Evolutionary conservation across 148 eudicot genomes (phyloP).

Genomic region (Hydrangea macrophylla): DNA sequence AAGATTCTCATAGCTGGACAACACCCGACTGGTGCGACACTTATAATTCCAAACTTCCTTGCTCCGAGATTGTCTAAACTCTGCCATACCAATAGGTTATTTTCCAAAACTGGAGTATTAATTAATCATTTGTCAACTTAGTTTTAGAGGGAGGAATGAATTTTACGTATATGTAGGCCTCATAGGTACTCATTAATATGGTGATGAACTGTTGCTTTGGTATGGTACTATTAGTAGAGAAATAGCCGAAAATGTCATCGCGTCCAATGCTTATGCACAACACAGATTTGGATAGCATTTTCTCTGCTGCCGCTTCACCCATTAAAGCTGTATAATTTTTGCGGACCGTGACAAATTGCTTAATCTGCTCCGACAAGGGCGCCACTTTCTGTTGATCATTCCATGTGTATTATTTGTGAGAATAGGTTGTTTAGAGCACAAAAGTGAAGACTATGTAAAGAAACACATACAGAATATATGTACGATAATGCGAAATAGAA

Average conservation of each 20-base stretch:
- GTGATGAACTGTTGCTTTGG: slow-evolving; percentile 18
- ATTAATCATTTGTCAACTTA: too few species aligned
- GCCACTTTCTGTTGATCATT: slow-evolving; percentile 24
- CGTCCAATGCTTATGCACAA: slow-evolving; percentile 39
- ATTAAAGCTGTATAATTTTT: slow-evolving; percentile 11
- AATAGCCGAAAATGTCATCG: slow-evolving; percentile 46
- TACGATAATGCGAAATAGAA: too few species aligned
- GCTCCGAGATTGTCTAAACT: slow-evolving; percentile 36
- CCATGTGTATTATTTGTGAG: neutral
- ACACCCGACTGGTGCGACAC: slow-evolving; percentile 39
- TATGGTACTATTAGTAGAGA: too few species aligned
- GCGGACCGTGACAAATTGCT: slow-evolving; percentile 22
- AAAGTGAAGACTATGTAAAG: too few species aligned
- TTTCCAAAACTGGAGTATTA: too few species aligned
- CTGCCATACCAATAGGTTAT: slow-evolving; percentile 28
- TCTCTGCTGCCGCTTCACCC: slow-evolving; percentile 17
- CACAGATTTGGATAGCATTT: slow-evolving; percentile 25
- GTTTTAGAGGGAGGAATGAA: too few species aligned
- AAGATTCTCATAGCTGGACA: slow-evolving; percentile 29
- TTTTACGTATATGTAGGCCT: slow-evolving; percentile 27
- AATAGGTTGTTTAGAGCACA: too few species aligned
- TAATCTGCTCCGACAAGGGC: slow-evolving; percentile 38
- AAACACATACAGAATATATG: too few species aligned
- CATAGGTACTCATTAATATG: slow-evolving; percentile 19
- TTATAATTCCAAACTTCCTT: slow-evolving; percentile 40